Base-by-base conservation (phyloP, 208 protist genomes). In the Acanthamoeba castellanii region DNA sequence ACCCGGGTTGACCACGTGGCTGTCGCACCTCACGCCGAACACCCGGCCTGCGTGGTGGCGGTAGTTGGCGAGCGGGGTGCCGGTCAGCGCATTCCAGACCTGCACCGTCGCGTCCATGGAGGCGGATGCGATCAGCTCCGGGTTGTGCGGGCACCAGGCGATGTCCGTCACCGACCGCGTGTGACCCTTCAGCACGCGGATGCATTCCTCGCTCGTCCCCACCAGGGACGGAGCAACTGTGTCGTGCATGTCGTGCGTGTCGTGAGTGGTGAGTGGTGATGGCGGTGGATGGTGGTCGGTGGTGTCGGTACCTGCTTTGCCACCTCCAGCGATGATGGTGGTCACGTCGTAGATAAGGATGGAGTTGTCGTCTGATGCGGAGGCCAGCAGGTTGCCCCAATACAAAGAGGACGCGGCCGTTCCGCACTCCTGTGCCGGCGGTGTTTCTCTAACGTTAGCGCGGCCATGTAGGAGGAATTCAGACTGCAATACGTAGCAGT, bases 121-220 rank as follows among this genome's bases (percentile, higher is more conserved):
- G 45, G 87, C 87, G 22, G 87, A 92, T 7, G 87, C 87, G 42
- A 92, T 72, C 2, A 92, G 57, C 57, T 92, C 57, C 7, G 87
- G 87, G 16, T 92, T 70, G 87, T 92, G 87, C 18, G 57, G 87
- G 45, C 87, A 78, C 87, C 87, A 92, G 45, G 87, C 87, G 18
- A 92, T n/a, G 61, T 92, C 87, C 22, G 87, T 92, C 42, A 92
- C 87, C 18, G 64, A 78, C 59, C 87, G 57, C 6, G 87, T 59
- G 87, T 92, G 87, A 0, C 87, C 87, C 45, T 52, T 72, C 18
- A 92, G 66, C 61, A 76, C 61, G 18, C 87, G 87, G 5, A 92
- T 76, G 66, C 87, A 92, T n/a, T 92, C 87, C 30, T 52, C 87
- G 47, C 87, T 92, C 57, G 59, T 78, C 13, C 32, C 59, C 61